Conservation (phyloP, 495 filamentous ascomycete species). For the Neurospora sp. region DNA sequence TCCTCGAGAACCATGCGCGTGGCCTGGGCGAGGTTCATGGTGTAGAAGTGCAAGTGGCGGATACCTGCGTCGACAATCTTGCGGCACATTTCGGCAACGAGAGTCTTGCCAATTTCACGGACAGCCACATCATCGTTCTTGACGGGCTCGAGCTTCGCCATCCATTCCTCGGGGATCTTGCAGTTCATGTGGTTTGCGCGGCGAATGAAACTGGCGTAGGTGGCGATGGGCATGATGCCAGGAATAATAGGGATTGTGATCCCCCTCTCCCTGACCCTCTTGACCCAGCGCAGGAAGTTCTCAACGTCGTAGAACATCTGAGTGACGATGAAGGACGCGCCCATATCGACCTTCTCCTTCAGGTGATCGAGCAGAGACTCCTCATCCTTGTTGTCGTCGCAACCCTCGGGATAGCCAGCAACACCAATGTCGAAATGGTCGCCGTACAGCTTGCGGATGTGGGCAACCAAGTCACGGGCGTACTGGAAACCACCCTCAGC, state of each 20-base stretch:
- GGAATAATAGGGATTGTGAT: constrained; percentile 89
- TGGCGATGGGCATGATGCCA: constrained; percentile 98
- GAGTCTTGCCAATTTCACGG: constrained; percentile 74
- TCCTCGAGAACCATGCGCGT: constrained; percentile 91
- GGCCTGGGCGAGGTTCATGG: constrained; percentile 95
- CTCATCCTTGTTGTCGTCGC: constrained; percentile 80
- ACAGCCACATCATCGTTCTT: constrained; percentile 96
- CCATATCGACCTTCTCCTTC: constrained; percentile 96
- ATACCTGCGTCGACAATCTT: constrained; percentile 74
- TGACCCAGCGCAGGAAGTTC: constrained; percentile 84
- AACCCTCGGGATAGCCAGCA: constrained; percentile 94
- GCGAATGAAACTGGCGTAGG: constrained; percentile 82
- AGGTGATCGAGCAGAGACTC: constrained; percentile 82
- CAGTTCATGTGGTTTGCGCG: constrained; percentile 83
- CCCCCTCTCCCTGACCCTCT: constrained; percentile 71
- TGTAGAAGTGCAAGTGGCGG: constrained; percentile 93
- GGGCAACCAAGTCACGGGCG: constrained; percentile 85
- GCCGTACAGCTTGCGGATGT: constrained; percentile 82
- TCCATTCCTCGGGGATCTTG: constrained; percentile 72
- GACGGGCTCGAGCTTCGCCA: constrained; percentile 72
- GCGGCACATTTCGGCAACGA: constrained; percentile 89
- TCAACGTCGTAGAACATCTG: constrained; percentile 99
- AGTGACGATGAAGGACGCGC: constrained; percentile 86
- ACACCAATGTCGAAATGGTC: constrained; percentile 98
- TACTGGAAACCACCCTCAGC: constrained; percentile 80